Evolutionary conservation across 169 alveolate species (phyloP).

Genomic region (Eimeria acervulina): DNA sequence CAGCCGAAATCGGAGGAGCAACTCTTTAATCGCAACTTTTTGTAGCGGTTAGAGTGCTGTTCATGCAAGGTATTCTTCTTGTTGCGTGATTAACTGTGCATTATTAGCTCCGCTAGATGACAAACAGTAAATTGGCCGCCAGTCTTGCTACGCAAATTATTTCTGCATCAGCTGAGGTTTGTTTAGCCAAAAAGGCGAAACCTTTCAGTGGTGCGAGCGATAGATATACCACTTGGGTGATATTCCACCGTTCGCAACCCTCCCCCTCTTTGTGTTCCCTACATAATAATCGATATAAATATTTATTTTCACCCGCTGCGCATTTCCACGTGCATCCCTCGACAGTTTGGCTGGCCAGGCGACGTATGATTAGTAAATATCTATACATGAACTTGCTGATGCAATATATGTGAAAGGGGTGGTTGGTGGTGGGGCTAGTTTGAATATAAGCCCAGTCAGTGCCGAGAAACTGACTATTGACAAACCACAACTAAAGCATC

Average conservation of each 20-base stretch:
- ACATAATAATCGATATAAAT: slow-evolving; percentile 30
- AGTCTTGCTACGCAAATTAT: slow-evolving; percentile 32
- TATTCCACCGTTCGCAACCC: not conserved
- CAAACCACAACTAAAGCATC: slow-evolving; percentile 69
- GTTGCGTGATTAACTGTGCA: not conserved
- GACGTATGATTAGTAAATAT: not conserved
- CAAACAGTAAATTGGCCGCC: not conserved
- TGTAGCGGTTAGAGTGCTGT: not conserved
- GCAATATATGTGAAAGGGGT: not conserved
- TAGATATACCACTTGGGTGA: not conserved
- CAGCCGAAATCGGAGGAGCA: not conserved
- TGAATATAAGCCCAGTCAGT: not conserved
- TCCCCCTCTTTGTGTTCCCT: slow-evolving; percentile 40
- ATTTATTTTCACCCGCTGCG: slow-evolving; percentile 40
- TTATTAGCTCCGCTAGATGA: too few species aligned
- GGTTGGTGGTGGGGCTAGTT: not conserved
- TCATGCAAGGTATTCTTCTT: not conserved
- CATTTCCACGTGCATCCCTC: slow-evolving; percentile 9
- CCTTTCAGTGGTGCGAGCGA: slow-evolving; percentile 34
- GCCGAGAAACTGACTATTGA: not conserved
- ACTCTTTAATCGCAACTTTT: not conserved
- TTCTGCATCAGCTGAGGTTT: slow-evolving; percentile 39
- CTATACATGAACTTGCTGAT: slow-evolving; percentile 49
- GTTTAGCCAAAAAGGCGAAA: slow-evolving; percentile 13
- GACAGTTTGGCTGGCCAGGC: slow-evolving; percentile 39